Base-by-base conservation (phyloP, 305 asterid species). In the Fraxinus nigra region DNA sequence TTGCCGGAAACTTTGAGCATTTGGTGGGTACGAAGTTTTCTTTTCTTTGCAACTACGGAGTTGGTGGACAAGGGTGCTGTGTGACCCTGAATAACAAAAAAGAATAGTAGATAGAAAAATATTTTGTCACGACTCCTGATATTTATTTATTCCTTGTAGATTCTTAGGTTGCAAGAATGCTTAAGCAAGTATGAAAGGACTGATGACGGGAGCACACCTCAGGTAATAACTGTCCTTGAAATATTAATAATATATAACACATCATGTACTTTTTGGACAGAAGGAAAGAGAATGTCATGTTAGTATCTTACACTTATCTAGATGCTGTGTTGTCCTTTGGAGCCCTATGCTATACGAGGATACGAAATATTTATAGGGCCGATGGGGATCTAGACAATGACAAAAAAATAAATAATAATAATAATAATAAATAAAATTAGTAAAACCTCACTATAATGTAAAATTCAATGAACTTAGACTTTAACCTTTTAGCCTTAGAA, bases 111-210 rank as follows among this genome's bases (percentile, higher is more conserved):
- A 86, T 65, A 4, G 76, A 86, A 73, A 61, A 32, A 72, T 72
- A 34, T 65, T 35, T 88, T 76, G 74, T 48, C 2, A 16, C 1
- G 80, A 76, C 38, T 74, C 78, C 80, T 85, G 80, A 78, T 72
- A 61, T 18, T 80, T 78, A 30, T 88, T 67, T 70, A 77, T 83
- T 79, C 83, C 73, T 83, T 90, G 86, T 83, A 96, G 99, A 96
- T 96, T 90, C 97, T 96, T 82, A 91, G 98, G 76, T 86, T 97
- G 86, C 98, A 94, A 89, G 98, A 94, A 85, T 83, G 95, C 90
- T 89, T 97, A 82, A 91, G 97, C 91, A 97, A 97, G 88, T 97
- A 92, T 87, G 95, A 91, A 91, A 91, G 97, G 85, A 85, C 97
- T 75, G 89, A 90, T 86, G 98, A 90, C 82, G 98, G 97, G 89